A percentile compares a stretch with the other conserved stretches of the same genome.
Evolutionary conservation across 2,329 filamentous ascomycete genomes (phyloP).

Genomic region (Apiospora marii): DNA sequence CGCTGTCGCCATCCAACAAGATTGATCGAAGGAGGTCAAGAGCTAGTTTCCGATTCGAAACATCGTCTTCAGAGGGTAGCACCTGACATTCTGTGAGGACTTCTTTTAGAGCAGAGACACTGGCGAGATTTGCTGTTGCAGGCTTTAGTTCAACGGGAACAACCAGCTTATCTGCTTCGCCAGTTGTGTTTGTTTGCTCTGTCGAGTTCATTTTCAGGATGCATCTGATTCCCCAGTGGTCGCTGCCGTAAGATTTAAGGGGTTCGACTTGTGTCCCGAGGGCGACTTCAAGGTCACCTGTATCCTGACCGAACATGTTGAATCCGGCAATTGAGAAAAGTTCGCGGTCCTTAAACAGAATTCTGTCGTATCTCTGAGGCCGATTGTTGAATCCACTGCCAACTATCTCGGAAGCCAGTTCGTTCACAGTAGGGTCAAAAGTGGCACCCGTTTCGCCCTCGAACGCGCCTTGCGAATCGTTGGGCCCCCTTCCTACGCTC

Average conservation of each 20-base stretch:
- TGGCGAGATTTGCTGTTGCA: slow-evolving; percentile 42
- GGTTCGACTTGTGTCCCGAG: slow-evolving; percentile 24
- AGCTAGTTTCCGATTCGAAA: slow-evolving; percentile 49
- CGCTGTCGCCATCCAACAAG: slow-evolving; percentile 45
- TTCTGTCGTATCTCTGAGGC: slow-evolving; percentile 72
- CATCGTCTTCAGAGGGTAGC: slow-evolving; percentile 58
- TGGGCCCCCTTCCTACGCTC: slow-evolving; percentile 38
- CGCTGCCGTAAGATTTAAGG: slow-evolving; percentile 51
- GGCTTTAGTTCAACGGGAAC: slow-evolving; percentile 45
- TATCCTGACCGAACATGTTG: slow-evolving; percentile 63
- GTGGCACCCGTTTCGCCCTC: slow-evolving; percentile 72
- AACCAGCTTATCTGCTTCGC: slow-evolving; percentile 37
- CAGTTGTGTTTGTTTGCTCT: slow-evolving; percentile 27
- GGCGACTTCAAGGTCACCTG: slow-evolving; percentile 15
- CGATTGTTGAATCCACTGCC: slow-evolving; percentile 57
- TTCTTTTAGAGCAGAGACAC: slow-evolving; percentile 45
- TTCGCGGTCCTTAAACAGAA: slow-evolving; percentile 58
- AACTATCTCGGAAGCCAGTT: slow-evolving; percentile 60
- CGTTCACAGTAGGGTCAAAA: slow-evolving; percentile 66
- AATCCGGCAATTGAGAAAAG: slow-evolving; percentile 53
- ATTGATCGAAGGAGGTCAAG: slow-evolving; percentile 54
- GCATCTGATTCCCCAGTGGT: slow-evolving; percentile 66
- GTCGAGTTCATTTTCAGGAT: slow-evolving; percentile 42
- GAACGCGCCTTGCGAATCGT: slow-evolving; percentile 45
- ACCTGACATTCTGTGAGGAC: slow-evolving; percentile 48